Evolutionary conservation across 768 basidiomycete genomes (phyloP), one percentile per base, ranked within the genome.

Genomic region (Xerocomus potaroensis): DNA sequence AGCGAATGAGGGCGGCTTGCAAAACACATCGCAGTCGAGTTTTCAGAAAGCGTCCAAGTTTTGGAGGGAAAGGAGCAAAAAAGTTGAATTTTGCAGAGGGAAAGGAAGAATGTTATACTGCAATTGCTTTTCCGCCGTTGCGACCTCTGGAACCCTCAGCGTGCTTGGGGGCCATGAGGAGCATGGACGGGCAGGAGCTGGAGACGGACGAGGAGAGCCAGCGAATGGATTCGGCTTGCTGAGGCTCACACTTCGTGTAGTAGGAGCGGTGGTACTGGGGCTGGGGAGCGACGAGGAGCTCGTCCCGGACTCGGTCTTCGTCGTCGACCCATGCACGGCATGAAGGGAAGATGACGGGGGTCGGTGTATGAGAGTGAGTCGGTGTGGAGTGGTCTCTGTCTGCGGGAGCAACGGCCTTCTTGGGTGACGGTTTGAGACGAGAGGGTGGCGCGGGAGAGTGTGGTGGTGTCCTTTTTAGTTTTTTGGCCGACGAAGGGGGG

Each of bases 301-400:
- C 55, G 15, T 67, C 62, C 1, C 55, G 24, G 9, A 33, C 50
- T 2, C 59, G 51, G 0, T 66, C 61, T 1, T 52, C 55, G 29
- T 50, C 59, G 32, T 61, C 57, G 19, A 51, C 66, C 66, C 59
- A 66, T 1, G 64, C 57, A 5, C 64, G 61, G 31, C 66, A 66
- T 15, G 64, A 66, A 29, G 64, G 64, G 27, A 66, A 66, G 3
- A 68, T 34, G 26, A 66, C 66, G 3, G 64, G 64, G 0, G 64
- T 66, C 2, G 64, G 64, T 0, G 64, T 65, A 46, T 65, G 64
- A 0, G 61, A 59, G 34, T 56, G 50, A 0, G 58, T 51, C 32
- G 65, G 55, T 3, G 61, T 52, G 2, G 56, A 46, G 11, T 43
- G 53, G 22, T 58, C 48, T 22, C 41, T 43, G 40, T 60, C 63